Percentiles rank a stretch among this genome's conserved stretches.
Evolutionary conservation across 805 yeast genomes (phyloP).

Genomic region (Suhomyces tanzawaensis): DNA sequence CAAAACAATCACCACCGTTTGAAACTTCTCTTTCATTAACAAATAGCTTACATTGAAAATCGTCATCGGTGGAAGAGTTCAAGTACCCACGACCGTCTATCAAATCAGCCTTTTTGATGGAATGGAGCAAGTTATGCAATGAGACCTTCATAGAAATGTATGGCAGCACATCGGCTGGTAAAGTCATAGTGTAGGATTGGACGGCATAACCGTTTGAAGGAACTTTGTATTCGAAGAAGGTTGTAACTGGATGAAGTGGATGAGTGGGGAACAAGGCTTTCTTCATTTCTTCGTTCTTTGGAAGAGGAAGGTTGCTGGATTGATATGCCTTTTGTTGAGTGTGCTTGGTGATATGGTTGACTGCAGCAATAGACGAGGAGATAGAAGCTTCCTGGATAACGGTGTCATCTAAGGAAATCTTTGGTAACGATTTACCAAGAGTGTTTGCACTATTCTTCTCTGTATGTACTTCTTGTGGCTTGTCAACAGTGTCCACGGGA

Average conservation of each 20-base stretch:
- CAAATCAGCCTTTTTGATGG: slow-evolving; percentile 31
- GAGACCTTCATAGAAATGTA: slow-evolving; percentile 32
- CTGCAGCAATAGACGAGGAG: slow-evolving; percentile 25
- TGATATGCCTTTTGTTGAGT: slow-evolving; percentile 10
- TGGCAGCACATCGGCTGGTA: slow-evolving; percentile 38
- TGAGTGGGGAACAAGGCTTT: slow-evolving; percentile 34
- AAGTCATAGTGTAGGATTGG: slow-evolving; percentile 35
- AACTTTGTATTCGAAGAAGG: slow-evolving; percentile 39
- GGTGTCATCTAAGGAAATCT: slow-evolving; percentile 27
- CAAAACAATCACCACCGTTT: slow-evolving; percentile 29
- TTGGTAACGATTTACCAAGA: slow-evolving; percentile 29
- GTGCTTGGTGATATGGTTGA: slow-evolving; percentile 9
- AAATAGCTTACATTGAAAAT: slow-evolving; percentile 38
- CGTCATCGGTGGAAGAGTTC: slow-evolving; percentile 37
- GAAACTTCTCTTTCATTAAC: slow-evolving; percentile 40
- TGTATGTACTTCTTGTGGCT: slow-evolving; percentile 5
- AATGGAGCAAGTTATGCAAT: slow-evolving; percentile 33
- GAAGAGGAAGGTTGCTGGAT: slow-evolving; percentile 13
- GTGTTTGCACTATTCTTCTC: slow-evolving; percentile 10
- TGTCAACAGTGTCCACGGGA: slow-evolving; percentile 5
- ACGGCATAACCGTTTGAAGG: slow-evolving; percentile 39
- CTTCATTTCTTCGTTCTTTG: slow-evolving; percentile 25
- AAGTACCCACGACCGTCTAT: slow-evolving; percentile 30
- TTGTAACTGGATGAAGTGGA: slow-evolving; percentile 20
- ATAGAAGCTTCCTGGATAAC: slow-evolving; percentile 38